A percentile compares a stretch with the other conserved stretches of the same genome.
Evolutionary conservation across 371 early-diverging fungal genomes (phyloP).

Genomic region (Nematocida displodere): DNA sequence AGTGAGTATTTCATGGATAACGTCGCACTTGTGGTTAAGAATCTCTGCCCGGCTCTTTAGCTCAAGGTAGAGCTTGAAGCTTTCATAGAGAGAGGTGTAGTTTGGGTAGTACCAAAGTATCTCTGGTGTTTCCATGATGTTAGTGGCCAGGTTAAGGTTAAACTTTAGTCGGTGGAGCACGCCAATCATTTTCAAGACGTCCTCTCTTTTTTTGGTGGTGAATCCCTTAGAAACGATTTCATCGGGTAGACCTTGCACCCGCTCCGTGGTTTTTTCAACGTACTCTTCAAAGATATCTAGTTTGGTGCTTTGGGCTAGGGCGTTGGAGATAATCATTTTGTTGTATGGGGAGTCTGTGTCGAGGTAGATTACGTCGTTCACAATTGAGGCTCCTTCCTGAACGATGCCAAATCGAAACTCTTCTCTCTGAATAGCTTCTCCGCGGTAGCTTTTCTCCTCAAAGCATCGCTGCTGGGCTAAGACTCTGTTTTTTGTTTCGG

Average conservation of each 20-base stretch:
- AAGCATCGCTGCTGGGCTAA: slow-evolving; percentile 59
- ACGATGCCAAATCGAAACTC: slow-evolving; percentile 65
- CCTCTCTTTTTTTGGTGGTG: slow-evolving; percentile 60
- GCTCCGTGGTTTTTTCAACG: slow-evolving; percentile 62
- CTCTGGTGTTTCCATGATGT: slow-evolving; percentile 66
- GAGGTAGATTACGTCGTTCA: slow-evolving; percentile 65
- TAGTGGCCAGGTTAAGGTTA: slow-evolving; percentile 64
- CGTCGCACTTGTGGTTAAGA: slow-evolving; percentile 65
- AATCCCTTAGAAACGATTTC: slow-evolving; percentile 64
- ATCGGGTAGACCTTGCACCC: slow-evolving; percentile 63
- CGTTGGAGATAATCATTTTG: slow-evolving; percentile 66
- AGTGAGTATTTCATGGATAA: slow-evolving; percentile 64
- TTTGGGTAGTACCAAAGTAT: slow-evolving; percentile 65
- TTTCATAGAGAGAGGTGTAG: slow-evolving; percentile 64
- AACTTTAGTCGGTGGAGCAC: slow-evolving; percentile 62
- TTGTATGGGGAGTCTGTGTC: slow-evolving; percentile 62
- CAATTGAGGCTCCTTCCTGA: slow-evolving; percentile 58
- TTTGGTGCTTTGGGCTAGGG: slow-evolving; percentile 66
- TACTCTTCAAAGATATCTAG: slow-evolving; percentile 65
- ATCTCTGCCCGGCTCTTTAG: slow-evolving; percentile 63
- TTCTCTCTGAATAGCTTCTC: slow-evolving; percentile 60
- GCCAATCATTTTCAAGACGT: slow-evolving; percentile 63
- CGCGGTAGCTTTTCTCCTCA: slow-evolving; percentile 60
- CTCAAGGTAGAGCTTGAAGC: slow-evolving; percentile 65
- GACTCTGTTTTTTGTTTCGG: slow-evolving; percentile 54